Evolutionary conservation across 75 land plant genomes (phyloP), one percentile per base, ranked within the genome.

Genomic region (Larix kaempferi): DNA sequence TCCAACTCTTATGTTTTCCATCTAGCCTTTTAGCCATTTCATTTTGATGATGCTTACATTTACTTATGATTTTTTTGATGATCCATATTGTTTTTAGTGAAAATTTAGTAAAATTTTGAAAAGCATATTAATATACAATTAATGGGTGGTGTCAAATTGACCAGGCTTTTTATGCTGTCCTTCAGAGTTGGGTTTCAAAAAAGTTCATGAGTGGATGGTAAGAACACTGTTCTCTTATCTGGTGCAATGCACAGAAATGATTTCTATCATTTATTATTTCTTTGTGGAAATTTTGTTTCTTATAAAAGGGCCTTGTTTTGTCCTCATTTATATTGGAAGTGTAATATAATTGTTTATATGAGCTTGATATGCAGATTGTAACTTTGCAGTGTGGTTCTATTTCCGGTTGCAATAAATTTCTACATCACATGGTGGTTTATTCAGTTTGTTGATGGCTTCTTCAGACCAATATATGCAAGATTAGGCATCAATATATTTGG

Each of bases 141-240:
- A 33, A 35, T 69, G 73, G 22, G 49, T 74, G 75, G 21, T 74
- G 41, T 74, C 16, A 56, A 55, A 74, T 82, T 75, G 25, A 23
- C 27, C 89, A 94, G 97, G 95, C 95, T 71, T 94, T 94, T 80
- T 89, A 79, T 87, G 90, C 80, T 56, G 89, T 94, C 61, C 90
- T 94, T 15, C 93, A 89, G 77, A 94, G 95, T 63, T 94, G 98
- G 98, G 93, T 94, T 10, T 93, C 98, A 33, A 94, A 90, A 71
- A 94, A 94, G 62, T 94, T 94, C 61, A 94, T 94, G 93, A 94
- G 93, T 78, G 98, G 98, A 86, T 90, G 90, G 97, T 94, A 82
- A 74, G 75, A 56, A 52, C 8, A 27, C 29, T 52, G 21, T 74
- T 56, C 4, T 27, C 27, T 33, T 76, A 61, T 33, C 15, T 19